Base-by-base conservation (phyloP, 2,329 filamentous ascomycete genomes). In the Hymenoscyphus fructigenus region DNA sequence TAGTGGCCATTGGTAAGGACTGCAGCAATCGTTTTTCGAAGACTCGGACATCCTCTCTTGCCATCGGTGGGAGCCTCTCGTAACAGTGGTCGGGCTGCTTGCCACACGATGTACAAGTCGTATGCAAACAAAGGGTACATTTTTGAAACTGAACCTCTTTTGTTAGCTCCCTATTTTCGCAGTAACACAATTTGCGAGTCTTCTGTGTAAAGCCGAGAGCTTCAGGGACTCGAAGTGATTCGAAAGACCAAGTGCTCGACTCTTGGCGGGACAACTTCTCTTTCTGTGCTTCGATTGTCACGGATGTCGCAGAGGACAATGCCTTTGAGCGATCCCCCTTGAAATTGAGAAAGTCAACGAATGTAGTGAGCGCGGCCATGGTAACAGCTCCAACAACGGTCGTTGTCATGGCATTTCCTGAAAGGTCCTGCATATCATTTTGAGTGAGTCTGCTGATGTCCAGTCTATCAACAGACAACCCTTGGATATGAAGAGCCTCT, bases 341-440 rank as follows among this genome's bases (percentile, higher is more conserved):
- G 29, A 60, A 23, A 32, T 62, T n/a, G 26, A 67, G 58, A 1
- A 67, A 34, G 6, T 64, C 23, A 6, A 62, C 34, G 44, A 73
- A 71, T 5, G 71, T 63, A 44, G 87, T 82, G 1, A 93, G 75
- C 0, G 85, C 82, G 1, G 85, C 79, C 1, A 91, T 71, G 1
- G 91, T 82, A 0, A 85, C 84, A 1, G 84, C 81, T 2, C 88
- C 89, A 10, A 93, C 85, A 0, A 92, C 88, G 0, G 91, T 90
- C 0, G 86, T 86, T 0, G 85, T 87, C 91, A 94, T 94, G 0
- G 91, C 91, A 74, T 95, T 94, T 0, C 91, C 91, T 1, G 89
- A 90, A 1, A 94, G 78, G 68, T 92, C 86, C 67, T 88, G 85
- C 2, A 91, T 78, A 20, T 93, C 79, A 1, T 78, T 75, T 57